Evolutionary conservation across 139 green algal genomes (phyloP).

Genomic region (Picochlorum sp.): DNA sequence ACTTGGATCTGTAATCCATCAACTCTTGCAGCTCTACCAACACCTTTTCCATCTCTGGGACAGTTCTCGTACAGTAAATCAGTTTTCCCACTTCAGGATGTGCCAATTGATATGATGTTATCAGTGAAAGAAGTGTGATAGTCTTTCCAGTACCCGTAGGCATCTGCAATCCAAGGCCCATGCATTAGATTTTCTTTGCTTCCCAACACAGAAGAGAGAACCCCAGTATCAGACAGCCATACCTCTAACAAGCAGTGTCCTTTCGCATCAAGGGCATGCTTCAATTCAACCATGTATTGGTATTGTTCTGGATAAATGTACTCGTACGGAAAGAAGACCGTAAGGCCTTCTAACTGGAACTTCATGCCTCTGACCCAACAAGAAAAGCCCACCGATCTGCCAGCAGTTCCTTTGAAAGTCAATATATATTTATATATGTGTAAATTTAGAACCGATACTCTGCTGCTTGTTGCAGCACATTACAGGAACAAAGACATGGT

Average conservation of each 20-base stretch:
- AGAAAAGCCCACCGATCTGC: background rate
- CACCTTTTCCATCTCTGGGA: conserved; percentile 99
- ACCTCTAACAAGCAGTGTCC: conserved; percentile 96
- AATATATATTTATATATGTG: too few species aligned
- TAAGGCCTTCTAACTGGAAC: conserved; percentile 89
- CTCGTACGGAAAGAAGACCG: conserved; percentile 96
- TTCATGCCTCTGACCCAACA: conserved; percentile 54
- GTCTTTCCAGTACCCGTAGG: conserved; percentile 99
- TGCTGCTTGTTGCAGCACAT: too few species aligned
- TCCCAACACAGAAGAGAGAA: background rate
- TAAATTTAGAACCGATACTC: too few species aligned
- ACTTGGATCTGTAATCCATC: conserved; percentile 69
- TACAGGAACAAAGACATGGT: too few species aligned
- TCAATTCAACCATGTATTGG: conserved; percentile 97
- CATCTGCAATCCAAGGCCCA: conserved; percentile 63
- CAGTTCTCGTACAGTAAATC: conserved; percentile 97
- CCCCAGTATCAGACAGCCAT: background rate
- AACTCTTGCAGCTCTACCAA: conserved; percentile 76
- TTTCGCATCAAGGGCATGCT: conserved; percentile 88
- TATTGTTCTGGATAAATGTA: conserved; percentile 97
- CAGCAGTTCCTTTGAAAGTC: too few species aligned
- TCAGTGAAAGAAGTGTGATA: conserved; percentile 94
- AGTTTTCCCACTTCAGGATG: conserved; percentile 94
- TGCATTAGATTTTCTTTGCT: conserved; percentile 6
- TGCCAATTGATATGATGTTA: conserved; percentile 96